Base-by-base conservation (phyloP, 257 asterid species). In the Ophiorrhiza pumila region DNA sequence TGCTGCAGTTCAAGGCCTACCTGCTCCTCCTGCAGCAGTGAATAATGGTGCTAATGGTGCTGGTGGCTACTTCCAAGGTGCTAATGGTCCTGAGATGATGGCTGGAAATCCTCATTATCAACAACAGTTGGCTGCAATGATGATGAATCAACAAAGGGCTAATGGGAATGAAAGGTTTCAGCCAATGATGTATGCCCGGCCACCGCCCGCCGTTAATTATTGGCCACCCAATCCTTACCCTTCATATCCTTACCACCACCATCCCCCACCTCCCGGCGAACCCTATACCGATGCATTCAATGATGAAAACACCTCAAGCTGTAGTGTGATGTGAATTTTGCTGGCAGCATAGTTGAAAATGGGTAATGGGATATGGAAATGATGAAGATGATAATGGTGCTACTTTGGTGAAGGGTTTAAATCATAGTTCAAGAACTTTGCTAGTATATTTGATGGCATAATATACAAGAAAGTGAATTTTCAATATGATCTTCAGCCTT, bases 121-220 rank as follows among this genome's bases (percentile, higher is more conserved):
- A 52, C 97, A 88, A 37, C 97, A 93, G 64, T 31, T 90, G 79
- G 95, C 96, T 1, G 89, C 97, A 0, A 85, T 87, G 96, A 89
- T 95, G 98, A 92, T 92, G 97, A 92, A 94, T 74, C 97, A 90
- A 76, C 99, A 89, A 56, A 88, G 92, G 27, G 97, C 86, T 10
- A 82, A 80, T 0, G 99, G 98, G 27, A 90, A 92, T 46, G 99
- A 95, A 80, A 80, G 99, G 89, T 95, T 90, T 56, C 99, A 95
- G 78, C 99, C 92, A 1, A 95, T 92, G 99, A 90, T 92, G 96
- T 95, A 92, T 31, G 98, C 97, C 2, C 84, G 97, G n/a, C 97
- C 97, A 2, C 95, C 98, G 0, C 94, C 99, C 0, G 98, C 96
- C 0, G 96, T 89, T 2, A 95, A 92, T 68, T 95, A 90, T 83